phyloP scores from a whole-genome alignment of 2,329 filamentous ascomycete genomes.

The Immersiporthe knoxdaviesiana region DNA sequence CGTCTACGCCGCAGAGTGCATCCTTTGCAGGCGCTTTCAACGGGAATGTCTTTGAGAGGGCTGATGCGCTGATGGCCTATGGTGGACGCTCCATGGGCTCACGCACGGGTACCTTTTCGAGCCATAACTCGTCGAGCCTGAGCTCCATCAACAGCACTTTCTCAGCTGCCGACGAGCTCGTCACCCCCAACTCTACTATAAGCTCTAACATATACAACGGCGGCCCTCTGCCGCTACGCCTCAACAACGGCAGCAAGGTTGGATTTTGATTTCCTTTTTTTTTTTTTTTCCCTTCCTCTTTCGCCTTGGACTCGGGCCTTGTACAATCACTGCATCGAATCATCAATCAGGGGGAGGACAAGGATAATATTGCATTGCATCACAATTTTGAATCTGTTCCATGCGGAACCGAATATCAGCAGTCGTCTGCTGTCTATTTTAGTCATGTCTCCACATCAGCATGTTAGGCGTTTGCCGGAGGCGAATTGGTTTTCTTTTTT shows the following conservation, averaged over 20 bases:
- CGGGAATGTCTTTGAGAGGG: constrained; percentile 63
- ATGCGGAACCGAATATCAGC: background rate
- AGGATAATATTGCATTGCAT: background rate
- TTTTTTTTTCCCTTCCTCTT: background rate
- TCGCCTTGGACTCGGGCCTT: too few species aligned
- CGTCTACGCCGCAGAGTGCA: constrained; percentile 66
- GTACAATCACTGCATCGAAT: constrained; percentile 8
- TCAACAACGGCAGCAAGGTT: constrained; percentile 38
- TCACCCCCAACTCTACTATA: constrained; percentile 38
- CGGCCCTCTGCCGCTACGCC: constrained; percentile 35
- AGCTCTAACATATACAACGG: constrained; percentile 33
- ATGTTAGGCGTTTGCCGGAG: constrained; percentile 19
- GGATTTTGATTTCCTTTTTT: constrained; percentile 34
- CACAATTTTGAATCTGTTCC: background rate
- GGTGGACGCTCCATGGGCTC: constrained; percentile 59
- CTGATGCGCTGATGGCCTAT: constrained; percentile 60
- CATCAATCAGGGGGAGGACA: too few species aligned
- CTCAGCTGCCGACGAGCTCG: constrained; percentile 36
- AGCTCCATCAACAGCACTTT: constrained; percentile 38
- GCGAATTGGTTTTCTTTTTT: background rate
- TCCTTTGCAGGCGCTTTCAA: constrained; percentile 59
- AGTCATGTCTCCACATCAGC: background rate
- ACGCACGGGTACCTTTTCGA: constrained; percentile 61
- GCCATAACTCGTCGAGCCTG: constrained; percentile 63
- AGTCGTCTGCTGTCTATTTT: constrained; percentile 3